These are phyloP conservation scores for Vanrija sp. DNA, from an alignment of 1,284 basidiomycete genomes.

Conservation along the genomic window DNA sequence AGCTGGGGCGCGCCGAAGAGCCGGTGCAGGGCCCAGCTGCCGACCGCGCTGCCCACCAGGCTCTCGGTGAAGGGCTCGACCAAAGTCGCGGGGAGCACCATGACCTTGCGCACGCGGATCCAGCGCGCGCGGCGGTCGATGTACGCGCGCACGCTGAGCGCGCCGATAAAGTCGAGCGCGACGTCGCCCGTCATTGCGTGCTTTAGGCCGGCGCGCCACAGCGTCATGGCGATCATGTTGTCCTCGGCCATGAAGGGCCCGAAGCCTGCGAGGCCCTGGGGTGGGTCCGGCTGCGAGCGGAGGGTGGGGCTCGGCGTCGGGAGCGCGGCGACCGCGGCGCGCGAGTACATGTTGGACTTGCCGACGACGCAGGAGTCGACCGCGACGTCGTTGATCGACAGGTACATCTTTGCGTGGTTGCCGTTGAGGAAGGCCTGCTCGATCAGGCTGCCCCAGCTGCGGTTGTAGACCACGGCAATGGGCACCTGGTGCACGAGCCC, in stretches of 20 bases:
- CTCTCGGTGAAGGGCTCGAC: constrained; percentile 87
- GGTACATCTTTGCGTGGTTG: constrained; percentile 98
- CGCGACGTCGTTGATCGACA: constrained; percentile 73
- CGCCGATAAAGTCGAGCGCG: constrained; percentile 79
- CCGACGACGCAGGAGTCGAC: constrained; percentile 96
- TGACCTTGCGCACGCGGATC: constrained; percentile 90
- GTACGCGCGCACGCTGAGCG: constrained; percentile 75
- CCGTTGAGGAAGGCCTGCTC: constrained; percentile 95
- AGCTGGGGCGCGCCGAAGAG: constrained; percentile 60
- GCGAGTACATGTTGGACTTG: constrained; percentile 91
- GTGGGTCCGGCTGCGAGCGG: constrained; percentile 25
- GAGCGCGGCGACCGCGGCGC: constrained; percentile 60
- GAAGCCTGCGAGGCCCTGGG: constrained; percentile 65
- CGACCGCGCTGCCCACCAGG: constrained; percentile 64
- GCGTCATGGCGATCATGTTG: constrained; percentile 83
- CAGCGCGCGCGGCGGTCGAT: constrained; percentile 80
- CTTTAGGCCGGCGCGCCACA: constrained; percentile 85
- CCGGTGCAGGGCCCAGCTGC: constrained; percentile 57
- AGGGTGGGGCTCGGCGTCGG: constrained; percentile 39
- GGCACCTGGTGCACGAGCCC: constrained; percentile 96
- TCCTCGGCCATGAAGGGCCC: constrained; percentile 87
- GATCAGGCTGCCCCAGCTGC: constrained; percentile 69
- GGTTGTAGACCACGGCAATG: constrained; percentile 70
- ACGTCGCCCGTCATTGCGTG: constrained; percentile 86
- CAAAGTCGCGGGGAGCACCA: constrained; percentile 77